Evolutionary conservation across 352 stramenopile genomes (phyloP).

Genomic region (Phytophthora meadii): DNA sequence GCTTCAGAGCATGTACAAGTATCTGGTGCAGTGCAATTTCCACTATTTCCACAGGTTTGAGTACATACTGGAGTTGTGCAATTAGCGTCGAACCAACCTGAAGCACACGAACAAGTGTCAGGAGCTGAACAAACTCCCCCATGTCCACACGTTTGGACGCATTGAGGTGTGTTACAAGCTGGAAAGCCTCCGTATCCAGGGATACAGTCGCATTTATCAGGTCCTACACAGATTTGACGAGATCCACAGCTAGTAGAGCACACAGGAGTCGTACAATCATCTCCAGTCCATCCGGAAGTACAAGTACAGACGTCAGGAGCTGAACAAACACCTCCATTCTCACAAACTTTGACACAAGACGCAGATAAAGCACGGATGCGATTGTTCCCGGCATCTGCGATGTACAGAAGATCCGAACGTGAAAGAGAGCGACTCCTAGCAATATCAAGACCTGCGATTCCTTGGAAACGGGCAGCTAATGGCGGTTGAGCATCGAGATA

Average conservation of each 20-base stretch:
- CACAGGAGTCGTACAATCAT: slow-evolving; percentile 89
- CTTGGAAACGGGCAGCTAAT: slow-evolving; percentile 74
- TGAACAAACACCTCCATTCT: slow-evolving; percentile 94
- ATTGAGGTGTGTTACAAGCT: slow-evolving; percentile 83
- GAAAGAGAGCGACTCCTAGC: slow-evolving; percentile 42
- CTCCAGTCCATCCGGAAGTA: slow-evolving; percentile 85
- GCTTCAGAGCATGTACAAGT: slow-evolving; percentile 90
- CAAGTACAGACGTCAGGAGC: slow-evolving; percentile 91
- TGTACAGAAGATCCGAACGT: slow-evolving; percentile 75
- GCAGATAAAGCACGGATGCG: slow-evolving; percentile 92
- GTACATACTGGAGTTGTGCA: slow-evolving; percentile 96
- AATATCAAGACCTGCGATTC: slow-evolving; percentile 42
- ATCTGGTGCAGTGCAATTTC: slow-evolving; percentile 94
- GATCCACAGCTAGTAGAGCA: slow-evolving; percentile 57
- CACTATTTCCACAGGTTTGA: slow-evolving; percentile 97
- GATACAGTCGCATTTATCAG: slow-evolving; percentile 92
- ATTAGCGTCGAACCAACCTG: slow-evolving; percentile 96
- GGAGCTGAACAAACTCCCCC: slow-evolving; percentile 89
- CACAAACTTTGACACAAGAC: slow-evolving; percentile 92
- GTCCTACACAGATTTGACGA: slow-evolving; percentile 92
- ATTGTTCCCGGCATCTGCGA: slow-evolving; percentile 95
- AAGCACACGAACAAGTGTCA: slow-evolving; percentile 92
- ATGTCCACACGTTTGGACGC: slow-evolving; percentile 91
- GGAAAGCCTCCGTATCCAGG: slow-evolving; percentile 89
- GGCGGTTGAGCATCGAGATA: slow-evolving; percentile 87